These are phyloP conservation scores for Aegilops longissima DNA, from an alignment of 176 grass and related monocot species.

Conservation along the genomic window DNA sequence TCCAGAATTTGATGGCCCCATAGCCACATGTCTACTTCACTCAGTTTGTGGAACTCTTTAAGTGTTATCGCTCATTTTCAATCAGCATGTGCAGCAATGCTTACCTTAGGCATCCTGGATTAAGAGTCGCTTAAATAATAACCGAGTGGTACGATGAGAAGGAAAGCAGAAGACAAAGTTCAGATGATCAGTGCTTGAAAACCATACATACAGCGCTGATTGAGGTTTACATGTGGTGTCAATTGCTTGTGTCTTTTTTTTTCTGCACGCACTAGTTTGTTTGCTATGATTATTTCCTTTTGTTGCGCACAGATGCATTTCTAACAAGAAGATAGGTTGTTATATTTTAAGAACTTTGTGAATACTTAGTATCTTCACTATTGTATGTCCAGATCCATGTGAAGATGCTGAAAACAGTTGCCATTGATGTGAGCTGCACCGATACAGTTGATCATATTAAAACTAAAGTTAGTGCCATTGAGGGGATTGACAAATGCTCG, in stretches of 20 bases:
- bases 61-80: not conserved
- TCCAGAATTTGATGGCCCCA: not conserved
- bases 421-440: slow-evolving; percentile 35
- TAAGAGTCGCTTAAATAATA: not conserved
- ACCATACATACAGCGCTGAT: not conserved
- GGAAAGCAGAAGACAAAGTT: not conserved
- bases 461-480: slow-evolving; percentile 29
- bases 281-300: slow-evolving; percentile 1
- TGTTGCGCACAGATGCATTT: not conserved
- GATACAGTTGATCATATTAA: slow-evolving; percentile 43
- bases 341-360: not conserved
- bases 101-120: not conserved
- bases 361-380: not conserved
- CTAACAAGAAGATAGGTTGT: not conserved
- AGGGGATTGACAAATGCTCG: slow-evolving; percentile 37
- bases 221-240: not conserved
- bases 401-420: slow-evolving; percentile 38
- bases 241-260: not conserved
- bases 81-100: not conserved
- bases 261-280: not conserved
- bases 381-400: slow-evolving; percentile 37
- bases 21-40: not conserved
- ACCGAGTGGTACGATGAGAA: not conserved
- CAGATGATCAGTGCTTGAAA: slow-evolving; percentile 4
- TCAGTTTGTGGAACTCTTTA: not conserved